Base-by-base conservation (phyloP, 495 filamentous ascomycete species). In the Hyaloscypha variabilis region DNA sequence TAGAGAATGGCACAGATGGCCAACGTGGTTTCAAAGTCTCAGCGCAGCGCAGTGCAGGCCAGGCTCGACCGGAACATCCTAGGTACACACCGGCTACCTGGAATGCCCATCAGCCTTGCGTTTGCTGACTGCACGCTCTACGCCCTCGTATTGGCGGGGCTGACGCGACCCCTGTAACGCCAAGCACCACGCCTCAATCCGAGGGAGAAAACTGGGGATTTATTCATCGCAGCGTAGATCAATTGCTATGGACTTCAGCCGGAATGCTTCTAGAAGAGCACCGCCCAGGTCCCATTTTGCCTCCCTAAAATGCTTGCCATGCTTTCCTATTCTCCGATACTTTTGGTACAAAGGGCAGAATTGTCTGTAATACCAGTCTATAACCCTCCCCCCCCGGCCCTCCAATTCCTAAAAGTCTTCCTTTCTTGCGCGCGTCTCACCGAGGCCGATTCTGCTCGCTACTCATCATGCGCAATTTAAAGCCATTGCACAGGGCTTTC, bases 401-500 rank as follows among this genome's bases (percentile, higher is more conserved):
- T 46, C 39, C 39, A 10, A 46, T 46, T 46, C 39, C 6, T 17
- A 46, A 17, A 46, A 13, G 13, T 34, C 31, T 34, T 34, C 31
- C 31, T 0, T 34, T 34, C 31, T n/a, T n/a, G n/a, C n/a, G 5
- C 31, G 31, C 17, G 13, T 19, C 39, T 46, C 39, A 46, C 1
- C 39, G 39, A 17, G 11, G 59, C 50, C 62, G 49, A 24, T 72
- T 70, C 69, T 80, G 76, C 71, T 84, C 82, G 55, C 74, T 82
- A 57, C 74, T 82, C 67, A 78, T 75, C 71, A 80, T 81, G n/a
- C 79, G 76, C 50, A 86, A 72, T 75, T 86, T 86, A 74, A 86
- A 86, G 34, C 83, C 94, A 81, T 99, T 99, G 80, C 92, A 96
- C 58, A 99, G 81, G 24, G 93, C 91, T 69, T 88, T 82, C 90